Evolutionary conservation across 2,329 filamentous ascomycete species (phyloP), one percentile per base, ranked within the genome.

Genomic region (Trichoderma koningiopsis): DNA sequence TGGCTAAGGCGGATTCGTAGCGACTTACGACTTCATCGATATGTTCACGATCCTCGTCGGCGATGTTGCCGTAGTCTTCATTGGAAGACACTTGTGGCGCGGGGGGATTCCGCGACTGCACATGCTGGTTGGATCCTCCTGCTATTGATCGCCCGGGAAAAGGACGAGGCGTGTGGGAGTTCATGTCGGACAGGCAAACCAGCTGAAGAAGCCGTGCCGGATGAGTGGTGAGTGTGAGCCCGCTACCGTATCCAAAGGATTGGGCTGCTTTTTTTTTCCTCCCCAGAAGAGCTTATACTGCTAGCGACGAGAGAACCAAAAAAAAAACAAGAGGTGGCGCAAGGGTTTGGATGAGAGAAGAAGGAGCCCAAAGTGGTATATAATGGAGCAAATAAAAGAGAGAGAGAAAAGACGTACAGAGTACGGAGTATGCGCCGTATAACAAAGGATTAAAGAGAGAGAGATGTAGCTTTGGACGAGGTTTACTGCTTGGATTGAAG

Each of bases 11-110:
- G 13, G 22, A 10, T 58, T 37, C 40, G 43, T 24, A 13, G 58
- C 47, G 58, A 85, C 91, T 77, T 87, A 96, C 93, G 72, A 95
- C 94, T 85, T 97, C 94, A 78, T 93, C 93, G 72, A 97, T 95
- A 80, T 97, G 94, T 76, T 96, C 93, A 73, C 91, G 87, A 79
- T 97, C 94, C 81, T 97, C 94, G 76, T 97, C 94, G 24, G 89
- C 91, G 73, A 98, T 81, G 57, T 73, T 76, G 71, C 74, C 77
- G 70, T 81, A 82, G 37, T 81, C 80, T 58, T 81, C 79, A 70
- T 80, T 80, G 27, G 76, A 72, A 13, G 77, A 77, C 5, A 80
- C 77, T 58, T 79, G 79, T 14, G 76, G 77, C 19, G 78, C 74
- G 11, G 77, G 72, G 14, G 79, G 77, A 35, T 78, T 77, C 65